Evolutionary conservation across 768 basidiomycete species (phyloP).

Genomic region (Termitomyces sp.): DNA sequence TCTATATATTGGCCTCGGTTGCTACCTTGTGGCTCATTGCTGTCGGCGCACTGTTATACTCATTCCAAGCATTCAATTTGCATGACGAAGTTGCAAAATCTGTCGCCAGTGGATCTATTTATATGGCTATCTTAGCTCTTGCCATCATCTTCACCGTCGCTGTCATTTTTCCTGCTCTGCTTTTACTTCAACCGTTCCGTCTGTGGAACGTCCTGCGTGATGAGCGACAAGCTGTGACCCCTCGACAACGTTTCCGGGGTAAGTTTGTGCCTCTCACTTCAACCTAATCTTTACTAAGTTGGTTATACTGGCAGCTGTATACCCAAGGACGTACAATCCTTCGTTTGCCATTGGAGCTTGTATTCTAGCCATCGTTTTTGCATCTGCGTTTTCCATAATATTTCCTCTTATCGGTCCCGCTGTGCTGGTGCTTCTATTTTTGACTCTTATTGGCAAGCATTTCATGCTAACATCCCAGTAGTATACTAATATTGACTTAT

Average conservation of each 20-base stretch:
- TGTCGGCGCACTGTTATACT: constrained; percentile 67
- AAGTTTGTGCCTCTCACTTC: constrained; percentile 15
- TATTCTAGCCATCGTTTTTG: constrained; percentile 64
- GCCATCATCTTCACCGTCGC: constrained; percentile 58
- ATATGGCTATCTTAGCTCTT: constrained; percentile 59
- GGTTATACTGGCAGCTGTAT: constrained; percentile 41
- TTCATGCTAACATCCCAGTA: not conserved
- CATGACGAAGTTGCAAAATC: constrained; percentile 31
- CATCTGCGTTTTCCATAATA: constrained; percentile 66
- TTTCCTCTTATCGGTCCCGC: constrained; percentile 77
- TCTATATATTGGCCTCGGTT: constrained; percentile 49
- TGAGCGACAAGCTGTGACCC: constrained; percentile 61
- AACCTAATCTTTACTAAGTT: not conserved
- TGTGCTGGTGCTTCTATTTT: constrained; percentile 55
- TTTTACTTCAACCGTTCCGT: constrained; percentile 66
- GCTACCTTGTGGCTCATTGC: constrained; percentile 57
- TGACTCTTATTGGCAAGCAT: constrained; percentile 59
- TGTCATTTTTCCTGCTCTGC: constrained; percentile 63
- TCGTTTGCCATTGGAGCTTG: constrained; percentile 62
- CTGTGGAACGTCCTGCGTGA: constrained; percentile 52
- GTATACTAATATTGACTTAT: constrained; percentile 1
- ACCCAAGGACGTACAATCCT: constrained; percentile 67
- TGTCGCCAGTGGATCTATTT: constrained; percentile 67
- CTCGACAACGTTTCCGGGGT: constrained; percentile 78
- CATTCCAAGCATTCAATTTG: constrained; percentile 51